These are phyloP conservation scores for Backusella liffmaniae DNA, from an alignment of 192 early-diverging fungal genomes.

Conservation along the genomic window DNA sequence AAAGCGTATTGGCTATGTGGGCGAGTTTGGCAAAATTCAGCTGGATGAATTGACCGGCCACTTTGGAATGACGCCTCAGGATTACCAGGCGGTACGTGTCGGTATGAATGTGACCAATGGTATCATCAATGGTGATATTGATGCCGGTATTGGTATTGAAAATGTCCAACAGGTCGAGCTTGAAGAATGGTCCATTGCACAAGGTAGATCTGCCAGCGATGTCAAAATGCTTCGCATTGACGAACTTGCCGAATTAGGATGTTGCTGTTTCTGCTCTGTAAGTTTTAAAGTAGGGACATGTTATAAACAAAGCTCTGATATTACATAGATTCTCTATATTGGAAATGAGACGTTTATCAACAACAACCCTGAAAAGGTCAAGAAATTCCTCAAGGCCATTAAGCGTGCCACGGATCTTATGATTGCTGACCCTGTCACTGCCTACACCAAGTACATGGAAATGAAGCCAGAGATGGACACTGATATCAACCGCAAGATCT, in stretches of 20 bases:
- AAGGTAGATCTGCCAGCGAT: conserved; percentile 45
- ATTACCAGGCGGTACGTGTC: conserved; percentile 61
- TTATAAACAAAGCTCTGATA: background rate
- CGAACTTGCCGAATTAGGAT: conserved; percentile 62
- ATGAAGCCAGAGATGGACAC: conserved; percentile 58
- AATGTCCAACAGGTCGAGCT: conserved; percentile 64
- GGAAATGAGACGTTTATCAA: conserved; percentile 58
- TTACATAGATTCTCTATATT: conserved; percentile 54
- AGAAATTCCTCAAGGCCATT: conserved; percentile 53
- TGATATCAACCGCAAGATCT: conserved; percentile 58
- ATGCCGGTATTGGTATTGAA: conserved; percentile 66
- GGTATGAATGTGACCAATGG: conserved; percentile 67
- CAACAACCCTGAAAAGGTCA: conserved; percentile 56
- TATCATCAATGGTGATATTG: conserved; percentile 55
- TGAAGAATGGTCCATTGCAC: conserved; percentile 54
- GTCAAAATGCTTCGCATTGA: conserved; percentile 66
- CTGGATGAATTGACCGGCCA: conserved; percentile 54
- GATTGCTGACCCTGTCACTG: conserved; percentile 47
- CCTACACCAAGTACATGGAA: conserved; percentile 54
- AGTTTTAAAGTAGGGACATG: background rate
- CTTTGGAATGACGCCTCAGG: conserved; percentile 53
- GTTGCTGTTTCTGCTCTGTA: conserved; percentile 64
- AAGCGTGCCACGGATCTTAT: conserved; percentile 52
- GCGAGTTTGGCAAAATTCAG: conserved; percentile 66
- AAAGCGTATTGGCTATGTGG: conserved; percentile 64